Conservation (phyloP, 306 rosid genomes). For the Dalbergia cochinchinensis region DNA sequence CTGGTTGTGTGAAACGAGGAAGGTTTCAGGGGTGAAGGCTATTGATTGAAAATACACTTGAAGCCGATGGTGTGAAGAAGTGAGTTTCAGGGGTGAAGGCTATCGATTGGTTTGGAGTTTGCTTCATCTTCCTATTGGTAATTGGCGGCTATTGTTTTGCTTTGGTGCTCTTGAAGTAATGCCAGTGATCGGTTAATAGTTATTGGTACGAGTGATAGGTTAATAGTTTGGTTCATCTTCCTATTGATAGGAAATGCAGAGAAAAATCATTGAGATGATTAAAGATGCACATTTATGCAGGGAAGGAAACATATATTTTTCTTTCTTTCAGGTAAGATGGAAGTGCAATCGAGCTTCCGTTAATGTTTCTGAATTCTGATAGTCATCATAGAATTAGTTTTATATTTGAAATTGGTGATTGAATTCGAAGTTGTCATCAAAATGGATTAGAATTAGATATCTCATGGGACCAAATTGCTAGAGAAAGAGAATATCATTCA, state of each 20-base stretch:
- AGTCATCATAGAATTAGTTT: neutral
- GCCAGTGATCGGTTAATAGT: neutral
- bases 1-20: constrained; percentile 61
- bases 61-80: neutral
- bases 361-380: neutral
- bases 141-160: neutral
- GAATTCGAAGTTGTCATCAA: neutral
- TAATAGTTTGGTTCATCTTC: too few relatives aligned
- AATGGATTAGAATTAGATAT: too few relatives aligned
- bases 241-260: constrained; percentile 48
- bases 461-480: too few relatives aligned
- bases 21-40: too few relatives aligned
- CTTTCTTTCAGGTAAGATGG: neutral
- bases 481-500: too few relatives aligned
- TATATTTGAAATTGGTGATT: neutral
- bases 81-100: neutral
- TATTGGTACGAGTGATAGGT: neutral
- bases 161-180: neutral
- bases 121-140: constrained; percentile 42
- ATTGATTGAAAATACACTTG: too few relatives aligned
- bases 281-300: constrained; percentile 27
- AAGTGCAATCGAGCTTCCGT: constrained; percentile 42
- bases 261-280: constrained; percentile 35
- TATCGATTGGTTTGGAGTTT: constrained; percentile 7
- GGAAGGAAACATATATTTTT: neutral